Evolutionary conservation across 2,329 filamentous ascomycete genomes (phyloP).

Genomic region (Claviceps spartinae): DNA sequence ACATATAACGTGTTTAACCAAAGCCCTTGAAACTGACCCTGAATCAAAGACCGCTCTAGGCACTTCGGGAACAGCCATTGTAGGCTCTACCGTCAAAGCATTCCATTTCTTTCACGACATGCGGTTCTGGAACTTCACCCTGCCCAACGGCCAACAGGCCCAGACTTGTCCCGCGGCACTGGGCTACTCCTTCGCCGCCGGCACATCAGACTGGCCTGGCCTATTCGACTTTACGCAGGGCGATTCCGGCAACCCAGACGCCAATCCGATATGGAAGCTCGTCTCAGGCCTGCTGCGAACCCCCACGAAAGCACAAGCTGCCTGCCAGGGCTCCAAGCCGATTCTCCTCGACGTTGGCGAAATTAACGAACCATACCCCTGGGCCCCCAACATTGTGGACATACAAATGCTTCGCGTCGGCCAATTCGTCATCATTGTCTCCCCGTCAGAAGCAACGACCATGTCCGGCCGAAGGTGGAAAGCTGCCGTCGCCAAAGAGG

Average conservation of each 20-base stretch:
- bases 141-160: slow-evolving; percentile 57
- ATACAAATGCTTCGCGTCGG: slow-evolving; percentile 76
- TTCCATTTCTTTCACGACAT: slow-evolving; percentile 82
- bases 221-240: slow-evolving; percentile 91
- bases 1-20: too few relatives aligned
- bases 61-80: slow-evolving; percentile 33
- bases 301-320: slow-evolving; percentile 54
- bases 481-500: slow-evolving; percentile 45
- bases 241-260: slow-evolving; percentile 52
- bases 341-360: slow-evolving; percentile 82
- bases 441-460: slow-evolving; percentile 77
- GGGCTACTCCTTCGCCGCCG: slow-evolving; percentile 85
- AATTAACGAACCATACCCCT: slow-evolving; percentile 63
- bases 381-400: slow-evolving; percentile 86
- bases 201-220: slow-evolving; percentile 83
- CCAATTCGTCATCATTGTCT: slow-evolving; percentile 70
- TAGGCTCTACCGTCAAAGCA: slow-evolving; percentile 56
- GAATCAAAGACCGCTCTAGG: slow-evolving; percentile 26
- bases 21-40: neutral
- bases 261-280: slow-evolving; percentile 64
- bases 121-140: slow-evolving; percentile 57
- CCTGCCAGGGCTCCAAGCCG: slow-evolving; percentile 70
- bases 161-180: slow-evolving; percentile 75
- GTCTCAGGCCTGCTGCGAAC: slow-evolving; percentile 60
- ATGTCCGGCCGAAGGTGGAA: slow-evolving; percentile 89